Base-by-base conservation (phyloP, 148 eudicot species). In the Hydrangea macrophylla region DNA sequence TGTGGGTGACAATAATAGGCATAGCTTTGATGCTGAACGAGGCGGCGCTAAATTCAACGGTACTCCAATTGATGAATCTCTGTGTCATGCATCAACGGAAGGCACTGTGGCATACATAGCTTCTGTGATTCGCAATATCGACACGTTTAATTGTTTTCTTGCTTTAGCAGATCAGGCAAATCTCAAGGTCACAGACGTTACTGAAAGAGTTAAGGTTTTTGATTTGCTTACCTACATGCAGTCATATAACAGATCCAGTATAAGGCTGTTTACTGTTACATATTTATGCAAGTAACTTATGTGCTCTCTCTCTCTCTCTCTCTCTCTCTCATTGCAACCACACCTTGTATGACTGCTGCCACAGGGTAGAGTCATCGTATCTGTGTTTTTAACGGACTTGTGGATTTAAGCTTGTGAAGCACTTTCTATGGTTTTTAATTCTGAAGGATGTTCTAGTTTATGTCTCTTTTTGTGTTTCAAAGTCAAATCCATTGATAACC, bases 31-130 rank as follows among this genome's bases (percentile, higher is more conserved):
- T 60, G 48, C 20, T 36, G 15, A 17, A 23, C 61, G 58, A 58
- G 69, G 66, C 31, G 53, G 69, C 53, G 62, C 42, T 23, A 13
- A 22, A 51, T 44, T 33, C 17, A 50, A 67, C 27, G 62, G 24
- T 66, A 51, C 55, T 53, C 54, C 2, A 24, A 74, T 30, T 25
- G 33, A 57, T 28, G 72, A 74, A 4, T 64, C 51, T 65, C 44
- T 75, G 50, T 9, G 39, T 60, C 62, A 61, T 24, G 76, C 68
- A 59, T 57, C 74, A 17, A 75, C 42, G 37, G 57, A 33, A 59
- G 85, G 79, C n/a, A 90, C 90, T 2, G 71, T 88, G 60, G 96
- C 96, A 7, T 75, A 84, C 39, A 74, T 94, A 65, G 96, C 97
- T 24, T 85, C 89, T 11, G 99, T 91, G 45, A 77, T 94, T 71